These are phyloP conservation scores for Toxicodendron radicans DNA, from an alignment of 345 rosid genomes.

Conservation along the genomic window DNA sequence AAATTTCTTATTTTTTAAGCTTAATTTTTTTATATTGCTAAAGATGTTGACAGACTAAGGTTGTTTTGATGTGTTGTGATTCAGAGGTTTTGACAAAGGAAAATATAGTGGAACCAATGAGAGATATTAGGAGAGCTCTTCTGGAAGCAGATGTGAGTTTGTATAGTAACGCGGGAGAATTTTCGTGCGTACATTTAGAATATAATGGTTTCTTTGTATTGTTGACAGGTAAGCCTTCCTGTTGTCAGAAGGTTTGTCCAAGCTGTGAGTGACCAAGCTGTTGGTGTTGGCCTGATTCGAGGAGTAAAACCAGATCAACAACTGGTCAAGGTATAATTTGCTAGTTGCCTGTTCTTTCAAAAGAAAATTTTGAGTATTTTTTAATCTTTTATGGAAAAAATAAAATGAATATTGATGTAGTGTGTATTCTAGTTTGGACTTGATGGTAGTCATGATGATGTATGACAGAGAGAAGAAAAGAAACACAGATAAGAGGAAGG, in stretches of 20 bases:
- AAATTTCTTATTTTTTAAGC: not conserved
- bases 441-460: not conserved
- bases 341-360: not conserved
- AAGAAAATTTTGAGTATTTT: not conserved
- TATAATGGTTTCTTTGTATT: slow-evolving; percentile 23
- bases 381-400: not conserved
- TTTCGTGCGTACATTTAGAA: not conserved
- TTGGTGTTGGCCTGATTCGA: slow-evolving; percentile 78
- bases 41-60: not conserved
- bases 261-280: slow-evolving; percentile 82
- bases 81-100: slow-evolving; percentile 92
- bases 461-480: not conserved
- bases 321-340: slow-evolving; percentile 73
- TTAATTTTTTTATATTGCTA: not conserved
- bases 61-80: slow-evolving; percentile 24
- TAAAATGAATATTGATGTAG: not conserved
- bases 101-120: slow-evolving; percentile 93
- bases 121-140: slow-evolving; percentile 95
- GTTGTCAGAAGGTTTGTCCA: slow-evolving; percentile 96
- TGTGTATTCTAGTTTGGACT: slow-evolving; percentile 1
- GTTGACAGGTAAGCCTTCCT: slow-evolving; percentile 89
- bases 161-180: not conserved
- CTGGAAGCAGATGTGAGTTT: slow-evolving; percentile 89
- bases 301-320: slow-evolving; percentile 98
- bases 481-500: not conserved